These are phyloP conservation scores for Spathaspora jeffriesii DNA, from an alignment of 1,139 yeast species.

Conservation along the genomic window DNA sequence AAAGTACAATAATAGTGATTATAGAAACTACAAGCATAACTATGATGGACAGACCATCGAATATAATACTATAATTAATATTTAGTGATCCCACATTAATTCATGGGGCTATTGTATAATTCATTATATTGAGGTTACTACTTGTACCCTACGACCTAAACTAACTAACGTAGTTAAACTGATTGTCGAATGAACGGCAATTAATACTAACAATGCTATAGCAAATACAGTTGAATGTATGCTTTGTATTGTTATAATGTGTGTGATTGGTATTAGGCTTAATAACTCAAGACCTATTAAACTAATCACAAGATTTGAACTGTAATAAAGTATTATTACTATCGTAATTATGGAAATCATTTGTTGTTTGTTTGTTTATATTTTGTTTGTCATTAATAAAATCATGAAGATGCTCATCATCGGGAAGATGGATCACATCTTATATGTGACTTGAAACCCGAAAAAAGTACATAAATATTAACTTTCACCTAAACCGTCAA, in stretches of 20 bases:
- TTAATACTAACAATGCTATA: conserved; percentile 9
- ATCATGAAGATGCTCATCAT: neutral
- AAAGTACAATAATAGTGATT: conserved; percentile 5
- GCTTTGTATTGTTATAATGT: conserved; percentile 4
- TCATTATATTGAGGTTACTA: conserved; percentile 8
- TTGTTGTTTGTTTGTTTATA: neutral
- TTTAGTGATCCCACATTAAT: conserved; percentile 6
- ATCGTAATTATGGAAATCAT: neutral
- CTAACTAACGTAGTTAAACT: conserved; percentile 9
- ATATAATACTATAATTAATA: conserved; percentile 9
- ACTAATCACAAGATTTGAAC: neutral
- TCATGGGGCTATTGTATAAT: conserved; percentile 4
- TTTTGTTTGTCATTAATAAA: no score
- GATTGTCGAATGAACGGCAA: conserved; percentile 10
- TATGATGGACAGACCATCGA: conserved; percentile 9
- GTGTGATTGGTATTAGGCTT: neutral
- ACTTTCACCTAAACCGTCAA: no score
- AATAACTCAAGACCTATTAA: neutral
- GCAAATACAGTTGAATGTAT: conserved; percentile 9
- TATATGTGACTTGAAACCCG: neutral
- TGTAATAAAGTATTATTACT: neutral
- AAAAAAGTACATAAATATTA: no score
- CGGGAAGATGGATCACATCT: no score
- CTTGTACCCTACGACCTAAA: conserved; percentile 10
- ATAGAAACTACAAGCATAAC: conserved; percentile 9